Evolutionary conservation across 1,284 basidiomycete genomes (phyloP), one percentile per base, ranked within the genome.

Genomic region (Chalciporus sp.): DNA sequence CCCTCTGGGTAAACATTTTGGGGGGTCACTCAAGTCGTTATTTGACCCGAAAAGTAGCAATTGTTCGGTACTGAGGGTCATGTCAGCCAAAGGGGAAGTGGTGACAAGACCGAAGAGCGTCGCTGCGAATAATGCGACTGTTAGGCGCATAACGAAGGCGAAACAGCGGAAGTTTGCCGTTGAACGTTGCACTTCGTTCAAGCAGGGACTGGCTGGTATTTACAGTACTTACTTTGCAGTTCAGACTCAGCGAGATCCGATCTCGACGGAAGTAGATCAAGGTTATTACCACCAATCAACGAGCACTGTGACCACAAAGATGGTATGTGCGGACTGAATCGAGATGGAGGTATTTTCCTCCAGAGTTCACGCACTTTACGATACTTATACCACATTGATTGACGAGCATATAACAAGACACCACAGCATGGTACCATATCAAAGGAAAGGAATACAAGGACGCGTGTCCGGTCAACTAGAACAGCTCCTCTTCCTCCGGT

Each of bases 401-500:
- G 14, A 14, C 33, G 16, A 35, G 33, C 16, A 16, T n/a, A 35
- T n/a, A 10, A 7, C 16, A 17, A 37, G 7, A 4, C 35, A 4
- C n/a, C 35, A 33, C 7, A 31, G 20, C 19, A 26, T 23, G 46
- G 42, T 40, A 48, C 28, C 17, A 27, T 47, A 55, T 29, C 28
- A 26, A 17, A 31, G 12, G 27, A n/a, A 44, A 2, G 42, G 23
- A 12, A 35, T 23, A 28, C 16, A 7, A 20, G 7, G 19, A 17
- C 37, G 1, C 27, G 23, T 23, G 23, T 23, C 23, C 23, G 26
- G 7, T 2, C 37, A 47, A 52, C 66, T 66, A 87, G 65, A 84
- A 84, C 58, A 86, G 59, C 57, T 88, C 86, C 59, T 90, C 87
- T 51, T 91, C 89, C 68, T 89, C 86, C 3, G 83, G 80, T 66